A percentile compares a stretch with the other conserved stretches of the same genome.
These are phyloP conservation scores for Thinopyrum elongatum DNA, from an alignment of 176 grass and related monocot species.

Conservation along the genomic window DNA sequence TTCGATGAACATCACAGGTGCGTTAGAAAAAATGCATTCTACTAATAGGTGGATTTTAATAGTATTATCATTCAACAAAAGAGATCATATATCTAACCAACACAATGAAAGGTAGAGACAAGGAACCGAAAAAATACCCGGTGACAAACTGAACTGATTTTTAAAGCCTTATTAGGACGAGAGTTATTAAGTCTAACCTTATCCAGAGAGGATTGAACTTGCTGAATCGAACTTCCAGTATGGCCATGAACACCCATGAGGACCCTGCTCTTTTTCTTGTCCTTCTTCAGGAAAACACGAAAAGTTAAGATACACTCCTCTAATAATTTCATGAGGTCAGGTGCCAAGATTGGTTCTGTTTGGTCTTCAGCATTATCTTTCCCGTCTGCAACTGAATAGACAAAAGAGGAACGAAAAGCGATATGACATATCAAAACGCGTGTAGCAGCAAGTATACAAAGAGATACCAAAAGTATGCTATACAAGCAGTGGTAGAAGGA, in stretches of 20 bases:
- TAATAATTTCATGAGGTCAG: conserved; percentile 75
- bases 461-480: background rate
- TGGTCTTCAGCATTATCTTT: conserved; percentile 48
- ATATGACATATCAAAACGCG: background rate
- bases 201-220: conserved; percentile 87
- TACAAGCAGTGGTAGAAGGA: background rate
- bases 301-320: conserved; percentile 94
- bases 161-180: background rate
- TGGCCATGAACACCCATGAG: conserved; percentile 54
- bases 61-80: background rate
- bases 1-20: background rate
- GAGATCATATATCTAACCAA: conserved; percentile 2
- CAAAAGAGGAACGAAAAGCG: conserved; percentile 2
- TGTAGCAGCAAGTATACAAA: background rate
- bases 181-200: conserved; percentile 46
- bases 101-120: background rate
- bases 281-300: conserved; percentile 78
- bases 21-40: background rate
- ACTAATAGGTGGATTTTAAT: background rate
- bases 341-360: conserved; percentile 51
- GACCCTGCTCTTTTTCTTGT: conserved; percentile 76
- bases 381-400: conserved; percentile 51
- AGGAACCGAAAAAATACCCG: background rate
- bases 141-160: background rate
- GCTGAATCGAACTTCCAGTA: conserved; percentile 70